Evolutionary conservation across 1,284 basidiomycete species (phyloP).

Genomic region (Boletus holoroseus): DNA sequence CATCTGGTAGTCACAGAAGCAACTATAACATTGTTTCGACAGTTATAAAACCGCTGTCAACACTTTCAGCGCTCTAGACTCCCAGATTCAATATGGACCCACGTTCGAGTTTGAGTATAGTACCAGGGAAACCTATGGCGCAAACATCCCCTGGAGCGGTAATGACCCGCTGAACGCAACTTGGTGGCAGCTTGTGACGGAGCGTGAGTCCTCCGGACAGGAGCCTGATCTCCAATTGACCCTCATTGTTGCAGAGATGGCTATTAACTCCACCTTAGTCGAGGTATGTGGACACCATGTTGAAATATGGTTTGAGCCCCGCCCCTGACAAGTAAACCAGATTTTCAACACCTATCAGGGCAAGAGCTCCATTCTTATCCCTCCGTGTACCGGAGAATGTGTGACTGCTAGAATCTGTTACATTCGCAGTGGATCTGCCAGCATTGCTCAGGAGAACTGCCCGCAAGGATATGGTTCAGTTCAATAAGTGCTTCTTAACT

Average conservation of each 20-base stretch:
- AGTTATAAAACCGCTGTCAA: constrained; percentile 64
- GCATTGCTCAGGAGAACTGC: constrained; percentile 57
- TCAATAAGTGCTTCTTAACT: constrained; percentile 35
- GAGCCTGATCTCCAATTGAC: neutral
- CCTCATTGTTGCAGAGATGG: constrained; percentile 48
- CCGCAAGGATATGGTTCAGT: constrained; percentile 61
- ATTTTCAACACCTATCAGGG: constrained; percentile 69
- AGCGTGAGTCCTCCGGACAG: constrained; percentile 43
- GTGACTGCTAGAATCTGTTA: constrained; percentile 71
- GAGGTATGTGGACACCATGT: constrained; percentile 37
- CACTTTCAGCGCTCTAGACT: constrained; percentile 50
- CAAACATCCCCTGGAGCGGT: constrained; percentile 57
- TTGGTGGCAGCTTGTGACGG: constrained; percentile 79
- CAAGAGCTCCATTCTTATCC: constrained; percentile 53
- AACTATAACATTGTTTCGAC: neutral
- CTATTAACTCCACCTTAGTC: constrained; percentile 52
- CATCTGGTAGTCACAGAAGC: neutral
- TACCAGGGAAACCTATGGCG: constrained; percentile 64
- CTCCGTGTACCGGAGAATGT: constrained; percentile 59
- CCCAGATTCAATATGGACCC: constrained; percentile 55
- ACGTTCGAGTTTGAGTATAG: constrained; percentile 67
- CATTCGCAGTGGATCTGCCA: constrained; percentile 66
- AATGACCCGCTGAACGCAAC: constrained; percentile 75
- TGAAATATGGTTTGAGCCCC: neutral
- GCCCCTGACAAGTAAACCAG: constrained; percentile 32